Base-by-base conservation (phyloP, 257 asterid species). In the Verbena officinalis region DNA sequence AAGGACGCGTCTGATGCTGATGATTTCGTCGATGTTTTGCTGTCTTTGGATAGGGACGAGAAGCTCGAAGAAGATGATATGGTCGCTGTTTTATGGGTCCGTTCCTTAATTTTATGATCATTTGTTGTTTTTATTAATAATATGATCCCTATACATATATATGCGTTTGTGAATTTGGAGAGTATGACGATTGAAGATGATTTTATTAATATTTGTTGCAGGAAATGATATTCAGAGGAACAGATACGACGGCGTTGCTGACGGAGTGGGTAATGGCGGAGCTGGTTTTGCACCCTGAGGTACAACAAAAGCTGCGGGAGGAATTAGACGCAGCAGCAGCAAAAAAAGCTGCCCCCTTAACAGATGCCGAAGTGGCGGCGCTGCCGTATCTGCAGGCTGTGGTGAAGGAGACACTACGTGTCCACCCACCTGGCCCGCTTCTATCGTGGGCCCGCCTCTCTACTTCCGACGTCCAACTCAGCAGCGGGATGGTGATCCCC, bases 11-110 rank as follows among this genome's bases (percentile, higher is more conserved):
- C 53, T 0, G 78, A 68, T 53, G 0, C 39, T 16, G 75, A 42
- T 7, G 91, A 85, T 67, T 92, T 92, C 9, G 91, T 92, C 0
- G 90, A 89, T 45, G 85, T 89, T 46, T 70, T 92, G 72, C 71
- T 92, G 6, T 75, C 84, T 4, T 71, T 92, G 73, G 84, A 77
- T 10, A 97, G 91, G 0, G 92, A 89, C 1, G 95, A 89, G 72
- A 86, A 87, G 81, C 86, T 92, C 7, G 48, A 52, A 3, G 86
- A 89, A 20, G 95, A 83, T 24, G 97, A 92, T 8, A 84, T 86
- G 93, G 73, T 89, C 65, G 89, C 98, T 2, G 87, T 92, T 50
- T 67, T 92, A 31, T 89, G 97, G 97, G 98, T 92, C 38, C 30
- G 59, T 71, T 43, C n/a, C n/a, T n/a, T n/a, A n/a, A n/a, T n/a